Base-by-base conservation (phyloP, 768 basidiomycete species). In the Cyclocybe cylindracea region DNA sequence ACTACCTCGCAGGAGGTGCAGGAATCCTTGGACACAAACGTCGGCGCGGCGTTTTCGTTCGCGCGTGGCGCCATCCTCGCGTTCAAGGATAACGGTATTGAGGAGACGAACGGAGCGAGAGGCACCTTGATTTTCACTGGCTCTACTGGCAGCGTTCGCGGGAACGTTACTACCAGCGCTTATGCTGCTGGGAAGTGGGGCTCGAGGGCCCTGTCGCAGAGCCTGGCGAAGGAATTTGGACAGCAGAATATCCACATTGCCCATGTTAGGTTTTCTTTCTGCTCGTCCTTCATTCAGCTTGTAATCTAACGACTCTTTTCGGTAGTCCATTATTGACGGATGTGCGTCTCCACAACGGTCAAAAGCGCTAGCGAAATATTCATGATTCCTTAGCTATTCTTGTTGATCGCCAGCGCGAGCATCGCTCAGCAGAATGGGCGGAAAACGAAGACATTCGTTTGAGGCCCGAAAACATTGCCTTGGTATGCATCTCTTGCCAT, bases 191-290 rank as follows among this genome's bases (percentile, higher is more conserved):
- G 80, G 0, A 89, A 89, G 62, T 80, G 78, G 46, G 87, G 79
- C 3, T 34, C 82, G 35, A 72, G 88, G 39, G 84, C 83, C 0
- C 70, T 90, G 42, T 79, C 81, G 0, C 88, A 90, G 68, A 87
- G 86, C 56, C 66, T 89, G 60, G 80, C 82, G 7, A 89, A 89
- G 66, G 87, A 90, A 60, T 89, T 88, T 61, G 82, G 83, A 24
- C 83, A 83, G 64, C 70, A 88, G 38, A 84, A 88, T 59, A 89
- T 90, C 44, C 87, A 90, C 66, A 87, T 88, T 42, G 79, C 86
- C 8, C 87, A 89, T 68, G 86, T 85, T 55, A 65, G 85, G 3
- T 24, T 24, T 24, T 78, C 1, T 46, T 8, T 33, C 31, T 13
- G 16, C 80, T 48, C 63, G 75, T 74, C 5, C 40, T 10, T 29